Conservation (phyloP, 495 filamentous ascomycete genomes). For the Penicillium pulvis region DNA sequence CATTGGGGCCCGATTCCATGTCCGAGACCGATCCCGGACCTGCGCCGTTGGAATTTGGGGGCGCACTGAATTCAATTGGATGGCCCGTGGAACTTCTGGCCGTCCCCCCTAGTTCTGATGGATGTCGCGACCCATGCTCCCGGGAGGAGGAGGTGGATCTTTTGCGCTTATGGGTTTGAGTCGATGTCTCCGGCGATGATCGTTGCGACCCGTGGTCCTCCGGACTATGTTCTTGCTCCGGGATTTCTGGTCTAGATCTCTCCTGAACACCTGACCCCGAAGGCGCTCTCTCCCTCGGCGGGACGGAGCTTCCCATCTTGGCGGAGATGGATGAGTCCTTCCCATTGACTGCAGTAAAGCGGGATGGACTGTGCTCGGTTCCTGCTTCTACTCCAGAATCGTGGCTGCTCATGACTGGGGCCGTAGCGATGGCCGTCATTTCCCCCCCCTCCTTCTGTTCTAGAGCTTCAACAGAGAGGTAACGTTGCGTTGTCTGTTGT, state of each 20-base stretch:
- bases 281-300: conserved; percentile 11
- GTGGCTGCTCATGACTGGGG: conserved; percentile 40
- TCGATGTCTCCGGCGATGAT: conserved; percentile 30
- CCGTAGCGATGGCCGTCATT: conserved; percentile 50
- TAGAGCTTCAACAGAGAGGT: background rate
- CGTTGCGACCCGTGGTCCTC: conserved; percentile 21
- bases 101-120: conserved; percentile 3
- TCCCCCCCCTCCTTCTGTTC: background rate
- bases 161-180: conserved; percentile 41
- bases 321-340: conserved; percentile 28
- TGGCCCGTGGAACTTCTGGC: conserved; percentile 5
- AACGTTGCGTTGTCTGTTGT: background rate
- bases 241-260: background rate
- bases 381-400: conserved; percentile 42
- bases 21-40: conserved; percentile 25
- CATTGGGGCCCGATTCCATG: conserved; percentile 29
- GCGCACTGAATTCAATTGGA: conserved; percentile 11
- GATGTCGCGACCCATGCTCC: conserved; percentile 25
- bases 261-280: conserved; percentile 1
- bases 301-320: conserved; percentile 8
- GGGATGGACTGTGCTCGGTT: conserved; percentile 50
- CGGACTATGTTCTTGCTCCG: conserved; percentile 2
- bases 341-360: conserved; percentile 58
- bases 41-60: conserved; percentile 21
- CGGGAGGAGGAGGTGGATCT: conserved; percentile 37